Conservation (phyloP, 2,329 filamentous ascomycete species). For the Exophiala dermatitidis region DNA sequence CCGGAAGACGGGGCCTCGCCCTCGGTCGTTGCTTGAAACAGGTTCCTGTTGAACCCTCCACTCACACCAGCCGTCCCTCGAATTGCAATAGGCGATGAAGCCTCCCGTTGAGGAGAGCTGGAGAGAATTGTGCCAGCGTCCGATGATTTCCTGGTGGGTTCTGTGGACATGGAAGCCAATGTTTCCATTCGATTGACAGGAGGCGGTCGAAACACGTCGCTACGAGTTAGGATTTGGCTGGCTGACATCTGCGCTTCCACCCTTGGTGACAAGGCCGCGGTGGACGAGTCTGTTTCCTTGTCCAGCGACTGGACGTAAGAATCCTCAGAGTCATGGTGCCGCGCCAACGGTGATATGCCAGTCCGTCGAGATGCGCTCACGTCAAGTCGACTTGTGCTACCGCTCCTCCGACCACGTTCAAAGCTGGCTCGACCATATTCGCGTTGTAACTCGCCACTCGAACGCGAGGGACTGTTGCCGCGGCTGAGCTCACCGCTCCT, state of each 20-base stretch:
- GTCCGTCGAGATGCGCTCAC: constrained; percentile 43
- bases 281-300: constrained; percentile 65
- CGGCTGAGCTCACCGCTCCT: constrained; percentile 39
- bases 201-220: constrained; percentile 79
- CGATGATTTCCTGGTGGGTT: constrained; percentile 37
- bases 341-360: constrained; percentile 46
- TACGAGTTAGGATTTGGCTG: constrained; percentile 81
- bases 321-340: constrained; percentile 59
- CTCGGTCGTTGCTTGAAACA: neutral
- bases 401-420: constrained; percentile 49
- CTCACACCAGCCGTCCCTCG: constrained; percentile 3
- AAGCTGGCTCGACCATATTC: constrained; percentile 31
- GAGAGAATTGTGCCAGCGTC: constrained; percentile 28
- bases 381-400: constrained; percentile 53
- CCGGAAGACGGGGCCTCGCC: constrained; percentile 6
- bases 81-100: constrained; percentile 13
- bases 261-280: constrained; percentile 61
- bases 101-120: constrained; percentile 16
- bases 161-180: constrained; percentile 29
- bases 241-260: constrained; percentile 66
- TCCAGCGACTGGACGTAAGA: constrained; percentile 69
- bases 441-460: constrained; percentile 29
- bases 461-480: constrained; percentile 32
- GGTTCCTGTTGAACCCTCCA: constrained; percentile 2
- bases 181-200: constrained; percentile 46